phyloP scores from a whole-genome alignment of 2,329 filamentous ascomycete genomes.

The Colletotrichum lindemuthianum region DNA sequence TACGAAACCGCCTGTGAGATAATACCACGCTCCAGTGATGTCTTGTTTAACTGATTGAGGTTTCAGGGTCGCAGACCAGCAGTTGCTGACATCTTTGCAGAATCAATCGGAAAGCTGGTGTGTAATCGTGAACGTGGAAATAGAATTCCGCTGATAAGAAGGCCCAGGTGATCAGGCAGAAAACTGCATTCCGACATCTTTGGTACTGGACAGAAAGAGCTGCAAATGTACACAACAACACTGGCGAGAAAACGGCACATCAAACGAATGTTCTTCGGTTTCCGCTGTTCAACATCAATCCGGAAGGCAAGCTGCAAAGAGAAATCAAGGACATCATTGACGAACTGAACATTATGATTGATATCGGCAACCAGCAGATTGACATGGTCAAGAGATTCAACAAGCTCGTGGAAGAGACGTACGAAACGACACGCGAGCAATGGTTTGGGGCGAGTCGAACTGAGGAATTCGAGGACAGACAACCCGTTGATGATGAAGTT shows the following conservation, averaged over 20 bases:
- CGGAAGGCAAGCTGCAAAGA: constrained; percentile 52
- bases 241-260: too few species aligned
- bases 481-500: too few species aligned
- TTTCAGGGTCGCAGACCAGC: constrained; percentile 46
- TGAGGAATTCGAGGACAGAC: too few species aligned
- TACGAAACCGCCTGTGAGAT: constrained; percentile 40
- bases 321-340: constrained; percentile 60
- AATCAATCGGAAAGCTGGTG: constrained; percentile 53
- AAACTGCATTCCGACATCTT: constrained; percentile 48
- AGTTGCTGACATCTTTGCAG: constrained; percentile 53
- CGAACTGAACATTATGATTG: constrained; percentile 58
- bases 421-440: too few species aligned
- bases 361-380: constrained; percentile 49
- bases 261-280: too few species aligned
- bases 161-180: constrained; percentile 50
- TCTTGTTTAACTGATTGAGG: too few species aligned
- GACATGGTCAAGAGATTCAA: constrained; percentile 44
- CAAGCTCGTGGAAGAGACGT: constrained; percentile 35
- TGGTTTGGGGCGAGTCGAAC: too few species aligned
- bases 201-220: constrained; percentile 41
- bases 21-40: background rate
- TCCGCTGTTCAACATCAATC: constrained; percentile 54
- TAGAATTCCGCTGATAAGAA: too few species aligned
- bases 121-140: too few species aligned
- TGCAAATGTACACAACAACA: constrained; percentile 37